Percentiles rank a stretch among this genome's conserved stretches.
These are phyloP conservation scores for Heracleum sosnowskyi DNA, from an alignment of 129 eudicot species.

Conservation along the genomic window DNA sequence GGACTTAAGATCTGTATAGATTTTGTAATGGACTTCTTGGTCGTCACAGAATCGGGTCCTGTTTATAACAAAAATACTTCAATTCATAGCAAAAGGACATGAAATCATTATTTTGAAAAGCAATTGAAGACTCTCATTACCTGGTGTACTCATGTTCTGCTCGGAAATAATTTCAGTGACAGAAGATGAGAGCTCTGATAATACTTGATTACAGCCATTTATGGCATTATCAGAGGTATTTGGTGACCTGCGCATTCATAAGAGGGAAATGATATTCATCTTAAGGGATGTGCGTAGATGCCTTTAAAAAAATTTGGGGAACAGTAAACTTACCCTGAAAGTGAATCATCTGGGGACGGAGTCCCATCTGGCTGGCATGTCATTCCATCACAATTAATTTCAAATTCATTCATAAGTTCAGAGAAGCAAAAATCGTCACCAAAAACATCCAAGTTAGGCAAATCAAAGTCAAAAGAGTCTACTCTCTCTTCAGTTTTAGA, in stretches of 20 bases:
- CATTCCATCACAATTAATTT: constrained; percentile 31
- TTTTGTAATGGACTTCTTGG: constrained; percentile 63
- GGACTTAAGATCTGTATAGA: constrained; percentile 70
- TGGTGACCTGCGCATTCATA: constrained; percentile 38
- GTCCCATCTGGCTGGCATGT: constrained; percentile 30
- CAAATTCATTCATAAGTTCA: constrained; percentile 64
- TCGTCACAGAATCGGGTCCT: constrained; percentile 61
- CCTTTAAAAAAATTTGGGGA: background rate
- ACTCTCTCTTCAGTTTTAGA: constrained; percentile 50
- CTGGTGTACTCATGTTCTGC: constrained; percentile 37
- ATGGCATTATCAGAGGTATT: constrained; percentile 24
- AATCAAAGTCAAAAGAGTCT: constrained; percentile 64
- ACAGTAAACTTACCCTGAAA: constrained; percentile 44
- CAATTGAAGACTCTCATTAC: constrained; percentile 17
- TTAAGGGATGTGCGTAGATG: background rate
- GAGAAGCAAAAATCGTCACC: constrained; percentile 54
- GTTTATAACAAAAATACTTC: constrained; percentile 14
- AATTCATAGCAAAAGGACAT: constrained; percentile 4
- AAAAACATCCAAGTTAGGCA: constrained; percentile 61
- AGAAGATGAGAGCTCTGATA: constrained; percentile 47
- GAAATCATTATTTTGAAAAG: background rate
- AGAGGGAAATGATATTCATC: background rate
- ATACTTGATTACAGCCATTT: constrained; percentile 35
- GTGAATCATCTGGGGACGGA: constrained; percentile 52
- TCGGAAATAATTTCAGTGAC: constrained; percentile 47